Evolutionary conservation across 495 filamentous ascomycete species (phyloP).

Genomic region (Immersiella caudata): DNA sequence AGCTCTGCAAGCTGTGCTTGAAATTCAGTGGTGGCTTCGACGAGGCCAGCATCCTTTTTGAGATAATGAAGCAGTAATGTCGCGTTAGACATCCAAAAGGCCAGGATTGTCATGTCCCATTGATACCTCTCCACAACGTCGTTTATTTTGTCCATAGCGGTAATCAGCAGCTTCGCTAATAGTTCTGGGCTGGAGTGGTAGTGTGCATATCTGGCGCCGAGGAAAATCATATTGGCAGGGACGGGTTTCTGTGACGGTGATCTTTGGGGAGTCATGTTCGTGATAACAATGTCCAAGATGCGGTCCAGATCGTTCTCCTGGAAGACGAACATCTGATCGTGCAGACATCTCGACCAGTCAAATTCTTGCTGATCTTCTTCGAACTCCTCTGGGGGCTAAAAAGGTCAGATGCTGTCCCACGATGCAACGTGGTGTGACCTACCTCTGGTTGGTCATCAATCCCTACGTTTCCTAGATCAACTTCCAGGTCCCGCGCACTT

Average conservation of each 20-base stretch:
- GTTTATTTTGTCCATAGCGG: conserved; percentile 95
- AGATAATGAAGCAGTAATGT: conserved; percentile 93
- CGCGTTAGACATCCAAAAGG: conserved; percentile 98
- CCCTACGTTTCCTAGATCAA: conserved; percentile 93
- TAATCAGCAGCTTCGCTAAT: conserved; percentile 74
- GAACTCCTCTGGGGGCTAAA: conserved; percentile 75
- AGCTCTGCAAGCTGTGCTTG: conserved; percentile 92
- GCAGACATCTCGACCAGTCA: conserved; percentile 92
- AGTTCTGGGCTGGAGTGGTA: conserved; percentile 92
- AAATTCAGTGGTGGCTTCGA: conserved; percentile 82
- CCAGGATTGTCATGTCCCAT: conserved; percentile 99
- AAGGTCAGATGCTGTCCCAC: conserved; percentile 14
- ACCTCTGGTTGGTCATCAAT: conserved; percentile 96
- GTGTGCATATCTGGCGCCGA: conserved; percentile 93
- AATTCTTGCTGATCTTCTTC: conserved; percentile 94
- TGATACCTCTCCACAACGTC: conserved; percentile 90
- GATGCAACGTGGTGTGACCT: conserved; percentile 34
- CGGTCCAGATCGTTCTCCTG: conserved; percentile 88
- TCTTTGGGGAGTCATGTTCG: conserved; percentile 95
- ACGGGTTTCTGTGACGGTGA: conserved; percentile 97
- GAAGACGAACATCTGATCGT: conserved; percentile 99
- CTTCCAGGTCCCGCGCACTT: conserved; percentile 94
- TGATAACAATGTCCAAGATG: conserved; percentile 94
- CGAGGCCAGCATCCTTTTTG: conserved; percentile 86
- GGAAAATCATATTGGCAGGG: conserved; percentile 93